A percentile compares a stretch with the other conserved stretches of the same genome.
Evolutionary conservation across 495 filamentous ascomycete genomes (phyloP).

Genomic region (Daldinia childiae): DNA sequence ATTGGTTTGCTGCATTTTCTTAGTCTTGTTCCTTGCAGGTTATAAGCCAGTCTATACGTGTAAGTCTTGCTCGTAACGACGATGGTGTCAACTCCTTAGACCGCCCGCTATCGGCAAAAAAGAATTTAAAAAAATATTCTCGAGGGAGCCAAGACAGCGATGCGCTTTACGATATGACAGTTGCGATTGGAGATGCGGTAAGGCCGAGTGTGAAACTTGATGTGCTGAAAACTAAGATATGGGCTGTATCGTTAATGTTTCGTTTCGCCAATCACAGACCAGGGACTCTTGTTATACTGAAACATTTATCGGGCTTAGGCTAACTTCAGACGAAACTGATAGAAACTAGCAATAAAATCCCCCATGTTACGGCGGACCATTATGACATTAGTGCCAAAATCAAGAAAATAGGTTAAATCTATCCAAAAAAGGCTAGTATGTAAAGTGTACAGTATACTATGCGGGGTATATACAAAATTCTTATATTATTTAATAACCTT

Average conservation of each 20-base stretch:
- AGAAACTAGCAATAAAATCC: slow-evolving; percentile 10
- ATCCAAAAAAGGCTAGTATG: too few species aligned
- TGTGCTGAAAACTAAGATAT: slow-evolving; percentile 29
- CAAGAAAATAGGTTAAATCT: too few species aligned
- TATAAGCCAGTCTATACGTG: slow-evolving; percentile 20
- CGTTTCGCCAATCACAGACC: slow-evolving; percentile 35
- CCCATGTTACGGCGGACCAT: slow-evolving; percentile 25
- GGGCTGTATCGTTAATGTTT: slow-evolving; percentile 21
- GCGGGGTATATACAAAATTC: too few species aligned
- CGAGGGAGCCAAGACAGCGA: slow-evolving; percentile 5
- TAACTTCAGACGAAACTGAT: slow-evolving; percentile 35
- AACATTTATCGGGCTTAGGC: slow-evolving; percentile 24
- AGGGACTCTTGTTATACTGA: slow-evolving; percentile 37
- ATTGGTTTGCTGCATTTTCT: slow-evolving; percentile 23
- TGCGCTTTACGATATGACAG: slow-evolving; percentile 11
- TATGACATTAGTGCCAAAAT: too few species aligned
- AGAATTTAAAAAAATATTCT: slow-evolving; percentile 6
- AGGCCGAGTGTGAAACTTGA: slow-evolving; percentile 32
- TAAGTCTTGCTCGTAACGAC: slow-evolving; percentile 24
- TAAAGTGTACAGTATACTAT: too few species aligned
- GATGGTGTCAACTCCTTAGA: slow-evolving; percentile 14
- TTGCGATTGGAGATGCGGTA: slow-evolving; percentile 29
- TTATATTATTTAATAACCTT: too few species aligned
- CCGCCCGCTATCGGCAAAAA: slow-evolving; percentile 28
- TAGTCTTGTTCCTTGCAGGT: slow-evolving; percentile 41